These are phyloP conservation scores for Claviceps pusilla DNA, from an alignment of 2,329 filamentous ascomycete species.

Conservation along the genomic window DNA sequence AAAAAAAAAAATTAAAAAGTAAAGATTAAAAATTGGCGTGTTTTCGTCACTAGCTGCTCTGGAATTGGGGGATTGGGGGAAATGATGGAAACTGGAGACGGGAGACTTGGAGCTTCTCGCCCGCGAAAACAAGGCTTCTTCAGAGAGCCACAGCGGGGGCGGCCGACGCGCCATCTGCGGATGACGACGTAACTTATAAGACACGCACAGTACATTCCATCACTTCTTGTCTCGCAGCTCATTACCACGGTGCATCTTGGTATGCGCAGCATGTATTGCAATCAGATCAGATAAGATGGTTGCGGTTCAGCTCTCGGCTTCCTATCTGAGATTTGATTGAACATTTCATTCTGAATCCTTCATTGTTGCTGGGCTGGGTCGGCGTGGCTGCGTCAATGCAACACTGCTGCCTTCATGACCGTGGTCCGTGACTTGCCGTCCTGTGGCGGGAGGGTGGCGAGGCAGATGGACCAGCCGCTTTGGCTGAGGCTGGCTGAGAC, in stretches of 20 bases:
- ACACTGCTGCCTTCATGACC: background rate
- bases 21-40: background rate
- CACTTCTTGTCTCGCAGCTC: too few relatives aligned
- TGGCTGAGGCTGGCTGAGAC: background rate
- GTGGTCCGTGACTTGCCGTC: too few relatives aligned
- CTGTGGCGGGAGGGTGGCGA: too few relatives aligned
- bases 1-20: background rate
- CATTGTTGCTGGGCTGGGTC: background rate
- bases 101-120: background rate
- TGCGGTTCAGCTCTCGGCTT: background rate
- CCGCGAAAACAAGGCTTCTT: background rate
- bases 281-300: background rate
- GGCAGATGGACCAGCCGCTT: too few relatives aligned
- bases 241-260: too few relatives aligned
- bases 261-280: background rate
- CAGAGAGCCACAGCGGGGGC: constrained; percentile 3
- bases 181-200: background rate
- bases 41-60: background rate
- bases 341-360: background rate
- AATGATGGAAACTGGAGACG: background rate
- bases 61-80: background rate
- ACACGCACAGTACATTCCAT: background rate
- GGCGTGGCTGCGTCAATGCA: background rate
- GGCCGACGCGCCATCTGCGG: constrained; percentile 2
- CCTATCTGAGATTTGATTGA: background rate